Percentiles rank a stretch among this genome's conserved stretches.
phyloP scores from a whole-genome alignment of 768 basidiomycete species.

The Epithele typhae region DNA sequence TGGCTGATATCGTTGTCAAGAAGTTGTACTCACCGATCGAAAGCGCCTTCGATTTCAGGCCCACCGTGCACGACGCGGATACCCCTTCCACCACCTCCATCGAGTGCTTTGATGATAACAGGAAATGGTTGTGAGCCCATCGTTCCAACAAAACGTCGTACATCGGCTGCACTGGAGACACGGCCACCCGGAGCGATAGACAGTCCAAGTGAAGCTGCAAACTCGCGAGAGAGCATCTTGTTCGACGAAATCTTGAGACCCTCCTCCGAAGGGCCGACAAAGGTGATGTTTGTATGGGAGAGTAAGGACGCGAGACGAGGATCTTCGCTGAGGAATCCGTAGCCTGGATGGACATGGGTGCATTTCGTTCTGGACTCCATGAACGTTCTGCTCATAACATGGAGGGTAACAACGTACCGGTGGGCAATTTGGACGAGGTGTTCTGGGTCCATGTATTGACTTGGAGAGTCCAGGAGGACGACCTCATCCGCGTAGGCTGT shows the following conservation, averaged over 20 bases:
- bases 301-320: conserved; percentile 24
- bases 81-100: conserved; percentile 33
- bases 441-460: conserved; percentile 11
- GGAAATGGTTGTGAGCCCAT: conserved; percentile 27
- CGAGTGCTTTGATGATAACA: conserved; percentile 30
- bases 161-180: conserved; percentile 21
- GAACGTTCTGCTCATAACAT: too few species aligned
- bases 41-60: conserved; percentile 5
- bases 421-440: conserved; percentile 19
- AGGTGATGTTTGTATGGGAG: conserved; percentile 10
- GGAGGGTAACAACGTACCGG: too few species aligned
- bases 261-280: conserved; percentile 25
- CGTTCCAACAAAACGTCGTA: conserved; percentile 18
- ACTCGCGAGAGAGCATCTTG: conserved; percentile 23
- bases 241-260: conserved; percentile 20
- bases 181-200: conserved; percentile 27
- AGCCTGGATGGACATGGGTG: conserved; percentile 28
- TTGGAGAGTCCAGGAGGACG: conserved; percentile 12
- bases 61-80: conserved; percentile 12
- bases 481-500: conserved; percentile 26
- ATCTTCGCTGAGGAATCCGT: conserved; percentile 28
- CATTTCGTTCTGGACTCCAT: background rate
- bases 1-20: conserved; percentile 4
- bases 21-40: background rate
- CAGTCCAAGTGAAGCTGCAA: conserved; percentile 25